Evolutionary conservation across 345 rosid genomes (phyloP).

Genomic region (Arabis hirsuta): DNA sequence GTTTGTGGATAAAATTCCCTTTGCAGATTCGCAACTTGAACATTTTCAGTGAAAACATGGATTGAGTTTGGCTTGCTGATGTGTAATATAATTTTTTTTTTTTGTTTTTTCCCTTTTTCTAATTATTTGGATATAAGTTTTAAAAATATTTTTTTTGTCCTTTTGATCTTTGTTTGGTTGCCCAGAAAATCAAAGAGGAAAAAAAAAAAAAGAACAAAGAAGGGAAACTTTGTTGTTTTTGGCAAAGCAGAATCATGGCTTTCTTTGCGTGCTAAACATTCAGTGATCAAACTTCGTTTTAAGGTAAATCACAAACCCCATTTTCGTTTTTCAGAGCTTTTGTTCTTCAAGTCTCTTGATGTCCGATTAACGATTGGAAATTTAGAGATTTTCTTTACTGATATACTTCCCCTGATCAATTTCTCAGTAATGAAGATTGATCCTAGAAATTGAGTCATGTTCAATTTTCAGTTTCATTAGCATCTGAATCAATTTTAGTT

Average conservation of each 20-base stretch:
- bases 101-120: background rate
- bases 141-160: background rate
- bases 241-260: constrained; percentile 38
- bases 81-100: constrained; percentile 22
- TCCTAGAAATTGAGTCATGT: constrained; percentile 27
- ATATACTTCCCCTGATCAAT: constrained; percentile 34
- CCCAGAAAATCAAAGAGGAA: constrained; percentile 39
- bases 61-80: constrained; percentile 14
- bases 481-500: constrained; percentile 7
- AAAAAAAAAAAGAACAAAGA: background rate
- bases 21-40: constrained; percentile 1
- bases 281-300: constrained; percentile 31
- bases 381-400: constrained; percentile 18
- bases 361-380: constrained; percentile 24
- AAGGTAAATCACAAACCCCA: constrained; percentile 28
- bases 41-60: background rate
- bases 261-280: constrained; percentile 37
- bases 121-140: constrained; percentile 28
- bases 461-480: background rate
- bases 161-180: constrained; percentile 43
- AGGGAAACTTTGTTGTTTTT: constrained; percentile 31
- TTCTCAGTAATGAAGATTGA: constrained; percentile 45
- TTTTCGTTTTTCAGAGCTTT: background rate
- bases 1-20: constrained; percentile 5
- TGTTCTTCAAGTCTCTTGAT: constrained; percentile 27